Evolutionary conservation across 202 grass and related monocot species (phyloP).

Genomic region (Cymbopogon flexuosus): DNA sequence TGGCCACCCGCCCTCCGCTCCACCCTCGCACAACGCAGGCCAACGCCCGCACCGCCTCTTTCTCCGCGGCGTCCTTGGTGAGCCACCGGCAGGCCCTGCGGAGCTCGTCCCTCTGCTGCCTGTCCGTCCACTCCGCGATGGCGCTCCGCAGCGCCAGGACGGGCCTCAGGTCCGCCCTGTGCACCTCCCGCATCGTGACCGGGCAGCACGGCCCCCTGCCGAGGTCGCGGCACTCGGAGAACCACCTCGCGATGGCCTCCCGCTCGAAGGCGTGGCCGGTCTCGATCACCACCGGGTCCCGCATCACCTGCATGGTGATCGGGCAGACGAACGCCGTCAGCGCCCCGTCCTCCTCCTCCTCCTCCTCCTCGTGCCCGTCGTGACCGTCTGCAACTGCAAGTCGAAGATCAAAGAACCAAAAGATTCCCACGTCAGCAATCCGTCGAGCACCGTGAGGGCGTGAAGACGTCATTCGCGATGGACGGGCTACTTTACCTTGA

Average conservation of each 20-base stretch:
- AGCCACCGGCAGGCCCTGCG: conserved; percentile 38
- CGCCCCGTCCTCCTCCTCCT: neutral
- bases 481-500: neutral
- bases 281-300: conserved; percentile 59
- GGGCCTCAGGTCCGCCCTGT: conserved; percentile 29
- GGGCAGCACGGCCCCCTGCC: conserved; percentile 44
- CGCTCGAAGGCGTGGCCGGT: conserved; percentile 59
- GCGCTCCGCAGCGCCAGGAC: conserved; percentile 41
- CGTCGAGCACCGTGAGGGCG: neutral
- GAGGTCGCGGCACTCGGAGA: conserved; percentile 32
- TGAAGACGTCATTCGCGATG: neutral
- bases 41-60: conserved; percentile 42
- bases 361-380: neutral
- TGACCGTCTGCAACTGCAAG: conserved; percentile 18
- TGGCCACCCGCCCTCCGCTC: conserved; percentile 21
- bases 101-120: conserved; percentile 37
- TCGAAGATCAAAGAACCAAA: neutral
- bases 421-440: neutral
- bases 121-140: conserved; percentile 55
- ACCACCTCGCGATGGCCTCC: conserved; percentile 49
- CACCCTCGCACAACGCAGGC: conserved; percentile 38
- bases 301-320: conserved; percentile 57
- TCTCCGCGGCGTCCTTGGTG: conserved; percentile 34
- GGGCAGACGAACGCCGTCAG: conserved; percentile 66
- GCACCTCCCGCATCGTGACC: conserved; percentile 37